Evolutionary conservation across 169 alveolate species (phyloP).

Genomic region (Neospora caninum): DNA sequence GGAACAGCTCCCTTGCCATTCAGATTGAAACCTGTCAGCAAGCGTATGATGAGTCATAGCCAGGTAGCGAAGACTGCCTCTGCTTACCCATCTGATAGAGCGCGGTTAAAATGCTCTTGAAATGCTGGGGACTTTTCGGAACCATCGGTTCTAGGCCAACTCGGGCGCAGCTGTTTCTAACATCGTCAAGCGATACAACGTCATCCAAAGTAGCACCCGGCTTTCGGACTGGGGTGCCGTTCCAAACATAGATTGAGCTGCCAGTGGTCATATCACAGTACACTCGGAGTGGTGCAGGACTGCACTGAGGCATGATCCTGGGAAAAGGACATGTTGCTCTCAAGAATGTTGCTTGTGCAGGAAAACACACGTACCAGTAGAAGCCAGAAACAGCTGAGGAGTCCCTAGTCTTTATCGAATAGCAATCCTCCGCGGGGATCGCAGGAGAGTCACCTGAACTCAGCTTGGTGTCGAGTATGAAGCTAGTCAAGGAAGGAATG

Average conservation of each 20-base stretch:
- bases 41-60: not conserved
- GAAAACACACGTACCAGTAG: conserved; percentile 78
- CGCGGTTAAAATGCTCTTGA: conserved; percentile 81
- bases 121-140: conserved; percentile 79
- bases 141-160: conserved; percentile 89
- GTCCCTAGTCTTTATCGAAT: conserved; percentile 74
- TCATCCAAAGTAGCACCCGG: conserved; percentile 73
- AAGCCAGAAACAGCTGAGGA: conserved; percentile 87
- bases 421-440: conserved; percentile 90
- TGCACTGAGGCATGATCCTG: conserved; percentile 85
- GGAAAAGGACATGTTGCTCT: not conserved
- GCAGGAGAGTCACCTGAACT: conserved; percentile 83
- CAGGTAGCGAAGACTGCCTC: not conserved
- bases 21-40: conserved; percentile 64
- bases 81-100: conserved; percentile 81
- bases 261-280: conserved; percentile 88
- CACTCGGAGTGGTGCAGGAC: conserved; percentile 86
- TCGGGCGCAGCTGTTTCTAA: conserved; percentile 85
- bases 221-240: conserved; percentile 71
- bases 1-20: conserved; percentile 85
- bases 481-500: not conserved
- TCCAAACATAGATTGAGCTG: conserved; percentile 79
- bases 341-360: not conserved
- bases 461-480: not conserved
- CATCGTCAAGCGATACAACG: conserved; percentile 72